Base-by-base conservation (phyloP, 2,329 filamentous ascomycete species). In the Fusarium sp. region DNA sequence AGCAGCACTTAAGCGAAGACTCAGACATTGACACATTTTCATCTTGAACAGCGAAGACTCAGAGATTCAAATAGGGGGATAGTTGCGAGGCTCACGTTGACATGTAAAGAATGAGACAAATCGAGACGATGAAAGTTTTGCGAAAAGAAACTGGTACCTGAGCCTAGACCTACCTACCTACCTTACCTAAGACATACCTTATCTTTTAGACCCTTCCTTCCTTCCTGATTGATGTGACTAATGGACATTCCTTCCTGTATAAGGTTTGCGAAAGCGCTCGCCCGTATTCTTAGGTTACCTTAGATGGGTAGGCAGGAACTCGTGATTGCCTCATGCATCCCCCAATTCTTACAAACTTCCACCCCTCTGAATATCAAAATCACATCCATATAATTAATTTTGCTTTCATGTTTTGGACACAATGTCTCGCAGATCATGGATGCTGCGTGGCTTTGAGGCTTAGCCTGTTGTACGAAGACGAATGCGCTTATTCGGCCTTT, bases 401-500 rank as follows among this genome's bases (percentile, higher is more conserved):
- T 36, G 15, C n/a, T 28, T 31, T 28, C 41, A 52, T 48, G 28
- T 31, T 41, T 54, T 42, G 45, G 20, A n/a, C 17, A 66, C 45
- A 28, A 24, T n/a, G 47, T 70, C 69, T 70, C 36, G 36, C 47
- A 66, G 33, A 45, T 31, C 26, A n/a, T 18, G 15, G 22, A 49
- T 59, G 38, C 66, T 70, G 66, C 33, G 59, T 65, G 41, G 39
- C 48, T 35, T 56, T 31, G 49, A 36, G 33, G 52, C 41, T 62
- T 51, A 60, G 31, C 45, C 20, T 41, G 47, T 57, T 45, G 39
- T 67, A 58, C 38, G 26, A 44, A 39, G 35, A 49, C 56, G 33
- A n/a, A 48, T 33, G 31, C 33, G 44, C 52, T 66, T 81, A 87
- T 75, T 88, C 85, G 69, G 83, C 84, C 72, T 87, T 85, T 75